These are phyloP conservation scores for Tubosaeta sp. DNA, from an alignment of 768 basidiomycete genomes.

Conservation along the genomic window DNA sequence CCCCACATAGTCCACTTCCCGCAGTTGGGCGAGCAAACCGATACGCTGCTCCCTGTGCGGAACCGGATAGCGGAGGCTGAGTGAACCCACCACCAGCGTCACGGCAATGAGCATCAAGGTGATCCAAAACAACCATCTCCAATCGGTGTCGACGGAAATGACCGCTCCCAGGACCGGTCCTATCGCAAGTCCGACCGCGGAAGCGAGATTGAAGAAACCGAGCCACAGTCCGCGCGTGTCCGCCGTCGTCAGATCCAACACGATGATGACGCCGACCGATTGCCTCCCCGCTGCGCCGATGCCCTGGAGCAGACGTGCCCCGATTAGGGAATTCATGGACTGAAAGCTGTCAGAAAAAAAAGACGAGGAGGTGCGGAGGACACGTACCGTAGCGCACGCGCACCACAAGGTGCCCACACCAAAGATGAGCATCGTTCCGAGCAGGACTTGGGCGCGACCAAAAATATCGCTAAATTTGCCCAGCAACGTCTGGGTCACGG, in stretches of 20 bases:
- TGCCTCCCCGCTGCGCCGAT: constrained; percentile 36
- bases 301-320: constrained; percentile 33
- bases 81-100: constrained; percentile 24
- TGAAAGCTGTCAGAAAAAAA: constrained; percentile 8
- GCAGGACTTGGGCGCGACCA: constrained; percentile 32
- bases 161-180: constrained; percentile 46
- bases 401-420: constrained; percentile 33
- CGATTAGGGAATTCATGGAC: constrained; percentile 34
- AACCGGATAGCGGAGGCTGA: constrained; percentile 30
- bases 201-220: constrained; percentile 33
- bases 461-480: constrained; percentile 35
- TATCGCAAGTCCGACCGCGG: constrained; percentile 41
- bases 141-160: constrained; percentile 38
- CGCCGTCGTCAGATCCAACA: constrained; percentile 34
- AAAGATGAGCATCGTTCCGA: constrained; percentile 34
- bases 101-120: constrained; percentile 32
- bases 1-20: constrained; percentile 33
- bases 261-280: constrained; percentile 33
- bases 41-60: constrained; percentile 29
- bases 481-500: constrained; percentile 33
- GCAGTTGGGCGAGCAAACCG: constrained; percentile 31
- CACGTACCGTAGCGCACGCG: constrained; percentile 27
- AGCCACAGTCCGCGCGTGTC: constrained; percentile 35
- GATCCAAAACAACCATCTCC: constrained; percentile 49
- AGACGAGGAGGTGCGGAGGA: neutral